These are phyloP conservation scores for Rhexocercosporidium sp. DNA, from an alignment of 2,329 filamentous ascomycete genomes.

Conservation along the genomic window DNA sequence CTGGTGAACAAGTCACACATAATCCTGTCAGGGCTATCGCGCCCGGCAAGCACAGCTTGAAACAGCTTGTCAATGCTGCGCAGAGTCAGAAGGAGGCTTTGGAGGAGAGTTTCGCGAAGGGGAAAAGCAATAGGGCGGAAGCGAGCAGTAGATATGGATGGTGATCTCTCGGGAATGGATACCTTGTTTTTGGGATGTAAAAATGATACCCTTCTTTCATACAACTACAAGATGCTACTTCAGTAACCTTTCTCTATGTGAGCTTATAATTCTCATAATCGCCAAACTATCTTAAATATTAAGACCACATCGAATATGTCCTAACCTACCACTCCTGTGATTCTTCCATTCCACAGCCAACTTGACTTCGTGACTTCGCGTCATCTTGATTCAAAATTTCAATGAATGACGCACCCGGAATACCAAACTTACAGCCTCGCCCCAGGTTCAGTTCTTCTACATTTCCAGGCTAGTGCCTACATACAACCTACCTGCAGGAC, in stretches of 20 bases:
- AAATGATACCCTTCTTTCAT: neutral
- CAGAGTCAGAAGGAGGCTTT: constrained; percentile 83
- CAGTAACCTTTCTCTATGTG: neutral
- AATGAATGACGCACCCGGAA: no score
- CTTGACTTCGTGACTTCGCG: no score
- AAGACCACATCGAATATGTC: neutral
- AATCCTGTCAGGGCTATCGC: constrained; percentile 84
- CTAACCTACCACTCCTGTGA: no score
- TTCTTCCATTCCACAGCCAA: no score
- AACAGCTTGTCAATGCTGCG: constrained; percentile 84
- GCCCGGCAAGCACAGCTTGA: constrained; percentile 87
- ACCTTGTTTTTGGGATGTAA: neutral
- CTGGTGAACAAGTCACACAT: constrained; percentile 72
- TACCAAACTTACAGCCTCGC: no score
- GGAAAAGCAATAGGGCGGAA: constrained; percentile 79
- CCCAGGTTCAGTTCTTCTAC: no score
- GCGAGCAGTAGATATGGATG: constrained; percentile 86
- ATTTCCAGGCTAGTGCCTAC: no score
- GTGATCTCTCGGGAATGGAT: constrained; percentile 46
- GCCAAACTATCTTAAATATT: neutral
- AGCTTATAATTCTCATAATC: neutral
- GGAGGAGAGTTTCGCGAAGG: constrained; percentile 88
- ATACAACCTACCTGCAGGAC: no score
- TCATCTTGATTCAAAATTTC: no score
- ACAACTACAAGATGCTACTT: neutral